These are phyloP conservation scores for Limonomyces culmigenus DNA, from an alignment of 1,284 basidiomycete species.

Conservation along the genomic window DNA sequence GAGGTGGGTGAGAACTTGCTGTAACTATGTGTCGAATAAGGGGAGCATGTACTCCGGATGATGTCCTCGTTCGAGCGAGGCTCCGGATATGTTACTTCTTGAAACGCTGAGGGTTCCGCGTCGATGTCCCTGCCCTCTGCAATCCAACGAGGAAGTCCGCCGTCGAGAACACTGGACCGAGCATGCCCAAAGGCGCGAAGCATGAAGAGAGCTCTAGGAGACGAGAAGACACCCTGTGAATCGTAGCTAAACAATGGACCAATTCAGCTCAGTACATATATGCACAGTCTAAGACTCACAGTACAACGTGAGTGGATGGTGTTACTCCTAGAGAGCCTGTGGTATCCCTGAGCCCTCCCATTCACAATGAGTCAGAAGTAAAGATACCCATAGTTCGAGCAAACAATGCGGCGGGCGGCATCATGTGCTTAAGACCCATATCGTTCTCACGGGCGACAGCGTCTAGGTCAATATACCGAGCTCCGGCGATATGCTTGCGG, in stretches of 20 bases:
- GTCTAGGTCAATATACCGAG: conserved; percentile 76
- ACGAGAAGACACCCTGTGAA: conserved; percentile 73
- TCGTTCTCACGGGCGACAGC: conserved; percentile 51
- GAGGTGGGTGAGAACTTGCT: conserved; percentile 7
- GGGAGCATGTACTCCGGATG: conserved; percentile 50
- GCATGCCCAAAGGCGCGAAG: conserved; percentile 81
- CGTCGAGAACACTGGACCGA: conserved; percentile 76
- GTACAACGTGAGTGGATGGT: conserved; percentile 74
- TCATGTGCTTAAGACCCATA: conserved; percentile 85
- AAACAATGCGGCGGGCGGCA: conserved; percentile 66
- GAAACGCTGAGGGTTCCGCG: conserved; percentile 18
- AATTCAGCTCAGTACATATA: conserved; percentile 1
- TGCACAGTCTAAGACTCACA: conserved; percentile 24
- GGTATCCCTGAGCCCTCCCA: no score
- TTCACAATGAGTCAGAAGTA: no score
- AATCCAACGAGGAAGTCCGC: conserved; percentile 77
- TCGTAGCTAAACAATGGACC: conserved; percentile 49
- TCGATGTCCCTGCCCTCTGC: conserved; percentile 54
- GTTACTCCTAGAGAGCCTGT: no score
- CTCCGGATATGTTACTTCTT: conserved; percentile 26
- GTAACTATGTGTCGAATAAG: conserved; percentile 8
- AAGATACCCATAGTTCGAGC: conserved; percentile 69
- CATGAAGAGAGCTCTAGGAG: conserved; percentile 83
- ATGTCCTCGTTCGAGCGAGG: conserved; percentile 31
- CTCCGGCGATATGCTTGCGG: conserved; percentile 53